Evolutionary conservation across 352 stramenopile genomes (phyloP).

Genomic region (Globisporangium emineosum): DNA sequence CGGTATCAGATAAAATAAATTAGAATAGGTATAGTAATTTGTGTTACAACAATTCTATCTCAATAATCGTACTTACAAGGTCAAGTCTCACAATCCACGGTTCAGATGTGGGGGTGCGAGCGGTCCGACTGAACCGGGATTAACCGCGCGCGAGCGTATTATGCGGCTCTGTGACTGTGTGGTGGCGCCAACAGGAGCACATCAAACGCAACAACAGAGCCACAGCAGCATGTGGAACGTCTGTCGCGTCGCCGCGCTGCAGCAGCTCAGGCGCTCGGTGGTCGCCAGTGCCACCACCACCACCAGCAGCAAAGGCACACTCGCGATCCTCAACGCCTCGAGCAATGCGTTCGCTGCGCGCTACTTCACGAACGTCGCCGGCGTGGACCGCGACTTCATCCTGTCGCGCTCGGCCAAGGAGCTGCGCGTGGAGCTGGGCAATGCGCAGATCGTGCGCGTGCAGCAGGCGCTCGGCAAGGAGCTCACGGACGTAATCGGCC

Average conservation of each 20-base stretch:
- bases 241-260: slow-evolving; percentile 46
- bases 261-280: slow-evolving; percentile 30
- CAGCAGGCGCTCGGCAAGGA: slow-evolving; percentile 38
- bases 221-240: slow-evolving; percentile 46
- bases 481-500: slow-evolving; percentile 26
- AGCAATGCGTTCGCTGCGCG: neutral
- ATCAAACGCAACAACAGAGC: slow-evolving; percentile 13
- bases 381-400: slow-evolving; percentile 43
- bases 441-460: slow-evolving; percentile 29
- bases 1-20: neutral
- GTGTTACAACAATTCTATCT: neutral
- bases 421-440: slow-evolving; percentile 34
- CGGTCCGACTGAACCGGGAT: neutral
- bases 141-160: neutral
- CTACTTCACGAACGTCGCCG: slow-evolving; percentile 40
- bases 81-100: too few species aligned
- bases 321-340: neutral
- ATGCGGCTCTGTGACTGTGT: slow-evolving; percentile 2
- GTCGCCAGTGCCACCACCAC: slow-evolving; percentile 14
- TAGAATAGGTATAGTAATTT: neutral
- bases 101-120: neutral
- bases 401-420: slow-evolving; percentile 36
- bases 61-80: neutral
- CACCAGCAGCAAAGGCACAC: neutral
- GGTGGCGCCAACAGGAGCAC: neutral